A percentile compares a stretch with the other conserved stretches of the same genome.
Conservation (phyloP, 805 yeast genomes). For the Saccharomycopsis javanensis region DNA sequence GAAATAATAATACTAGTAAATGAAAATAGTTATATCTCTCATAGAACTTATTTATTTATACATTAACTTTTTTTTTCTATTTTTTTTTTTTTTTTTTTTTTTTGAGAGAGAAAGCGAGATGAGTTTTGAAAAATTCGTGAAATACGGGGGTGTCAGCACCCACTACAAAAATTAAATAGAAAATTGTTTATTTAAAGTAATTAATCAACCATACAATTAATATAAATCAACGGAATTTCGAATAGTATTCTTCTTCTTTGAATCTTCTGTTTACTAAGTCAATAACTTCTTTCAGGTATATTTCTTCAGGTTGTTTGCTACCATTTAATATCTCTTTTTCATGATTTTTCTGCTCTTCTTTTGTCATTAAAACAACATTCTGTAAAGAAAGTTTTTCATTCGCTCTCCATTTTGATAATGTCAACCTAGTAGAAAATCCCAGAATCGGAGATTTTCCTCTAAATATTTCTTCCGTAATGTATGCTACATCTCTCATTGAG, state of each 20-base stretch:
- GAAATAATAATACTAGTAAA: no score
- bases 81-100: not conserved
- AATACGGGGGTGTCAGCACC: not conserved
- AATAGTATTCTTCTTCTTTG: conserved; percentile 65
- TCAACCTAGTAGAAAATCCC: conserved; percentile 68
- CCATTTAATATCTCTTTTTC: conserved; percentile 68
- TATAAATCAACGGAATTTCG: conserved; percentile 36
- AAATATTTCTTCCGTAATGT: conserved; percentile 83
- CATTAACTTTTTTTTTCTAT: not conserved
- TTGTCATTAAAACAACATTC: conserved; percentile 80
- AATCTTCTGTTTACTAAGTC: conserved; percentile 53
- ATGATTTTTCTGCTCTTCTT: conserved; percentile 75
- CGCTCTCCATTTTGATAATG: conserved; percentile 82
- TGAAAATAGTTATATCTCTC: no score
- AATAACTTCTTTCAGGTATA: conserved; percentile 53
- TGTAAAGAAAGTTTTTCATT: conserved; percentile 51
- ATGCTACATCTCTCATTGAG: conserved; percentile 62
- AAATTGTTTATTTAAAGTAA: no score
- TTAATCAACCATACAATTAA: no score
- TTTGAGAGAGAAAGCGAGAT: not conserved
- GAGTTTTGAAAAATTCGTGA: not conserved
- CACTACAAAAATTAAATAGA: no score
- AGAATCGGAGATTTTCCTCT: conserved; percentile 87
- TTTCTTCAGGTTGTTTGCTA: conserved; percentile 49
- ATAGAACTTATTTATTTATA: no score